Base-by-base conservation (phyloP, 1,284 basidiomycete genomes). In the Wolfiporia cocos region DNA sequence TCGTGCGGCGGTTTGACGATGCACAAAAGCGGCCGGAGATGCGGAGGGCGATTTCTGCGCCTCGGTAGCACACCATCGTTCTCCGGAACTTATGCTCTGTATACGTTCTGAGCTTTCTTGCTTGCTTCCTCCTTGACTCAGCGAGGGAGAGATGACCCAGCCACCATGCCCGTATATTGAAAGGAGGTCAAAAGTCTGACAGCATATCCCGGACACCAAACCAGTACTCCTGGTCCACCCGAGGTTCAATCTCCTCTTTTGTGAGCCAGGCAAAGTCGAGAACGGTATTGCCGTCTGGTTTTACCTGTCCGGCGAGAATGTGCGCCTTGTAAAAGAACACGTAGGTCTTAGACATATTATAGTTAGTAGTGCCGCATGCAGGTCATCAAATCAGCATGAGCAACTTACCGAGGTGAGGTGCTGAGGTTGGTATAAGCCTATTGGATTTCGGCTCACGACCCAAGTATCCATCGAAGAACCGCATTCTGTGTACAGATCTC, bases 261-360 rank as follows among this genome's bases (percentile, higher is more conserved):
- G 90, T 92, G 49, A 93, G 70, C 91, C 91, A 94, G 17, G 86
- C 89, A 66, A 90, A 92, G 53, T 90, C 87, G 38, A 70, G 67
- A 43, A 86, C 68, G 41, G 63, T 62, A 50, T 73, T 66, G 26
- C 67, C 62, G 41, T 76, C 63, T 17, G 79, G 79, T 24, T 64
- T 67, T 19, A 75, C 77, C 60, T 90, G 87, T 11, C 88, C 89
- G 3, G 85, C 78, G 57, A 92, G 72, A 41, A 92, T 86, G 54
- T 90, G 86, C 19, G 76, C 86, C 60, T 91, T 92, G 68, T 81
- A 86, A 67, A 91, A 88, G 63, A 92, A 91, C 15, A 69, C 58
- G 29, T 56, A 56, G 6, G 52, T 48, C 65, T 67, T 41, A 17
- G 19, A 18, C 7, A 29, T 6, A 33, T 37, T 26, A n/a, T 7